These are phyloP conservation scores for Globisporangium rhizosaccharum DNA, from an alignment of 352 stramenopile species.

Conservation along the genomic window DNA sequence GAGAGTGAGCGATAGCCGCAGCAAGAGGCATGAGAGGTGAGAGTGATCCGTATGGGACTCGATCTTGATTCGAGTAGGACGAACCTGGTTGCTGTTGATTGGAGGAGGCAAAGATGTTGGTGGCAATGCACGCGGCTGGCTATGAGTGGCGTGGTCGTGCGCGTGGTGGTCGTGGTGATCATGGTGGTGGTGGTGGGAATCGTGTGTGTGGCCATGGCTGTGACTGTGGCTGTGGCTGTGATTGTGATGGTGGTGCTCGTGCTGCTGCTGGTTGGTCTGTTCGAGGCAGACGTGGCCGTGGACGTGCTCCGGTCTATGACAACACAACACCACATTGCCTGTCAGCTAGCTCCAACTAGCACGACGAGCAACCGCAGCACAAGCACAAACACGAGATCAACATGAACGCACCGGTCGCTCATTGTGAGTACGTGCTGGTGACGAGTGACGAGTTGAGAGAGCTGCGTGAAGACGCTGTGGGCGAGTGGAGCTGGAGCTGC, in stretches of 20 bases:
- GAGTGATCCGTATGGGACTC: neutral
- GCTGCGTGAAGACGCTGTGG: neutral
- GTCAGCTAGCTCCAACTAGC: neutral
- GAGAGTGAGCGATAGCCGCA: no score
- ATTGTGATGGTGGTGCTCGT: slow-evolving; percentile 6
- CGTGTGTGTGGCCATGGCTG: neutral
- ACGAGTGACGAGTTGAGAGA: no score
- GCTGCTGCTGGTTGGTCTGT: slow-evolving; percentile 10
- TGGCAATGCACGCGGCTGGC: neutral
- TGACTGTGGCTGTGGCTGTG: slow-evolving; percentile 3
- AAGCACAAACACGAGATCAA: neutral
- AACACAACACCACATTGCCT: neutral
- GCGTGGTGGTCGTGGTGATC: slow-evolving; percentile 5
- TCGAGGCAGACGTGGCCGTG: slow-evolving; percentile 4
- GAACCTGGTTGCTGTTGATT: slow-evolving; percentile 51
- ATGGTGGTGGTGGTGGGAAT: slow-evolving; percentile 29
- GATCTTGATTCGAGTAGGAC: neutral
- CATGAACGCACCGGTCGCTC: neutral
- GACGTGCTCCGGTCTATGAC: slow-evolving; percentile 7
- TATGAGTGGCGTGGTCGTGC: slow-evolving; percentile 19
- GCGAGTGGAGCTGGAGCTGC: neutral
- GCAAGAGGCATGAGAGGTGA: no score
- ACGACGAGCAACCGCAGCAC: neutral
- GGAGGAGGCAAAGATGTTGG: slow-evolving; percentile 35
- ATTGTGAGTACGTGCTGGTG: no score